These are phyloP conservation scores for Oleoguttula mirabilis DNA, from an alignment of 495 filamentous ascomycete species.

Conservation along the genomic window DNA sequence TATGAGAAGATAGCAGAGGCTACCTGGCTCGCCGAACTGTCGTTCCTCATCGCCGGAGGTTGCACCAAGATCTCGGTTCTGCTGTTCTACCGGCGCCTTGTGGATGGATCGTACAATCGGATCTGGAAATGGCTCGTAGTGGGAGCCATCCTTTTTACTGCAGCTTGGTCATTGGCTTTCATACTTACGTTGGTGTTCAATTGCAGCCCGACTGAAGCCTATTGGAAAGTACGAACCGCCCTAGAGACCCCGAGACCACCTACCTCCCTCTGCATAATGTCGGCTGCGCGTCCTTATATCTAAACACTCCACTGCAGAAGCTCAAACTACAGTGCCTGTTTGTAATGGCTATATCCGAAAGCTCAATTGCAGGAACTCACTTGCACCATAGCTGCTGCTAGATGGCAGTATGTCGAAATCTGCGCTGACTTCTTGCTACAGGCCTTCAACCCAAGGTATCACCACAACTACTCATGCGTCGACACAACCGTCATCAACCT, in stretches of 20 bases:
- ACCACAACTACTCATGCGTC: slow-evolving; percentile 15
- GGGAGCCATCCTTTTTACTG: slow-evolving; percentile 16
- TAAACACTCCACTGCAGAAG: no score
- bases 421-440: no score
- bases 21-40: slow-evolving; percentile 23
- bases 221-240: no score
- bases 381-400: no score
- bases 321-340: no score
- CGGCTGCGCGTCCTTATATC: no score
- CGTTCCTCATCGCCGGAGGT: slow-evolving; percentile 21
- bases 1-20: slow-evolving; percentile 9
- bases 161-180: slow-evolving; percentile 18
- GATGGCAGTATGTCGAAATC: no score
- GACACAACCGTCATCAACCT: slow-evolving; percentile 20
- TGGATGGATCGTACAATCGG: slow-evolving; percentile 11
- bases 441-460: slow-evolving; percentile 12
- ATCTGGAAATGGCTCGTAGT: slow-evolving; percentile 17
- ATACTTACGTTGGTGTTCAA: slow-evolving; percentile 18
- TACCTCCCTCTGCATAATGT: no score
- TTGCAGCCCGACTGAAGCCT: slow-evolving; percentile 21
- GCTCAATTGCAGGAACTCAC: no score
- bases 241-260: no score
- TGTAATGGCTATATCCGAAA: no score
- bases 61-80: slow-evolving; percentile 25
- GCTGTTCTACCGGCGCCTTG: slow-evolving; percentile 24